Evolutionary conservation across 2,329 filamentous ascomycete species (phyloP).

Genomic region (Ilyonectria sp.): DNA sequence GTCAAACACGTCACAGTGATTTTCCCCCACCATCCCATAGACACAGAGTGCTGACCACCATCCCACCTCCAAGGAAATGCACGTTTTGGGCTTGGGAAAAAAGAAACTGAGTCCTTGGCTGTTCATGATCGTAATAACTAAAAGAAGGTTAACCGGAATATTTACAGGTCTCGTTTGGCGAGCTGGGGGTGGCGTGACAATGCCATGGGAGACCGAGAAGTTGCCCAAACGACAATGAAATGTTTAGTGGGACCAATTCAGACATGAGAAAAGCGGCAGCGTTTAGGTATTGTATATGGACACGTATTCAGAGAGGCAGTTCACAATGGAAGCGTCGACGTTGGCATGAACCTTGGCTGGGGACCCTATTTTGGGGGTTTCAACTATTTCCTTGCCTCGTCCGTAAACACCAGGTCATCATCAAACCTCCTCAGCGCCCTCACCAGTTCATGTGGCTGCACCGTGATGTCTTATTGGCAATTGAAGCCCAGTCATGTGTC

Average conservation of each 20-base stretch:
- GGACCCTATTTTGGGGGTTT: slow-evolving; percentile 33
- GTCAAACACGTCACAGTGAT: background rate
- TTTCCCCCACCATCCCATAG: background rate
- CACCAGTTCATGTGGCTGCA: slow-evolving; percentile 33
- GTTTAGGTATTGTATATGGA: background rate
- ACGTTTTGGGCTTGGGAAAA: background rate
- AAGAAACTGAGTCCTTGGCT: background rate
- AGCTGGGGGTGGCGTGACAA: background rate
- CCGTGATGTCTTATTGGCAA: slow-evolving; percentile 29
- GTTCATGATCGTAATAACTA: background rate
- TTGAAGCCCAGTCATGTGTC: slow-evolving; percentile 47
- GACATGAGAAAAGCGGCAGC: background rate
- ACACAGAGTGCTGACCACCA: background rate
- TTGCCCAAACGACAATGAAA: background rate
- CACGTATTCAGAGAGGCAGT: background rate
- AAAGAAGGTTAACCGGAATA: too few species aligned
- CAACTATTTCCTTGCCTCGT: slow-evolving; percentile 41
- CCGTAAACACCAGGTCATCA: slow-evolving; percentile 35
- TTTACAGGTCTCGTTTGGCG: too few species aligned
- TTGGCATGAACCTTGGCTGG: slow-evolving; percentile 14
- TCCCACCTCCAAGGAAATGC: background rate
- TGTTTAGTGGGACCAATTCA: background rate
- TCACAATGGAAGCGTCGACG: background rate
- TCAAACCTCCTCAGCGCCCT: slow-evolving; percentile 37
- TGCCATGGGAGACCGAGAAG: background rate